A percentile compares a stretch with the other conserved stretches of the same genome.
Evolutionary conservation across 306 rosid species (phyloP).

Genomic region (Medicago lupulina): DNA sequence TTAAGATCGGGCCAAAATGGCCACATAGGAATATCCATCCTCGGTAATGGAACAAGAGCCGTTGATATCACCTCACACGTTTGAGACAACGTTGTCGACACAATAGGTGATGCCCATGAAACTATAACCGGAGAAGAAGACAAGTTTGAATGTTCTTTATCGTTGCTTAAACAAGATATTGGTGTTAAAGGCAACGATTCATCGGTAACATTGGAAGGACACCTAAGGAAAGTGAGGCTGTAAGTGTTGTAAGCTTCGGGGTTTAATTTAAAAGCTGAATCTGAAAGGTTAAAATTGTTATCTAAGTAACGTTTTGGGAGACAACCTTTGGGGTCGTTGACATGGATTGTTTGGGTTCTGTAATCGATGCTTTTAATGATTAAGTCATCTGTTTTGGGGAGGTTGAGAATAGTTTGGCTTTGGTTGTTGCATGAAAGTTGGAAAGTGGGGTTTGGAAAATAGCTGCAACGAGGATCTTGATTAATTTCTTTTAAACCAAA

Average conservation of each 20-base stretch:
- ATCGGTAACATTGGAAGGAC: slow-evolving; percentile 38
- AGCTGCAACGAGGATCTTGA: slow-evolving; percentile 27
- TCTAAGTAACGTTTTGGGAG: slow-evolving; percentile 27
- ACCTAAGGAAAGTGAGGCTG: slow-evolving; percentile 50
- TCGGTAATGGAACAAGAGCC: slow-evolving; percentile 39
- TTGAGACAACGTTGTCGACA: not conserved
- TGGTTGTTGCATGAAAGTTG: slow-evolving; percentile 20
- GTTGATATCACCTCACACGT: slow-evolving; percentile 44
- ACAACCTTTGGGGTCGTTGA: slow-evolving; percentile 43
- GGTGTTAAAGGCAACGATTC: not conserved
- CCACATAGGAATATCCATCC: slow-evolving; percentile 15
- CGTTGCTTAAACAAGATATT: slow-evolving; percentile 45
- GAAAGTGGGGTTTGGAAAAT: slow-evolving; percentile 30
- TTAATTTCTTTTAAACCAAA: slow-evolving; percentile 28
- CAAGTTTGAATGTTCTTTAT: not conserved
- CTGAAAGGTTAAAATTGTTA: not conserved
- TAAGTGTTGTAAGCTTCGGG: not conserved
- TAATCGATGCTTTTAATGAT: slow-evolving; percentile 12
- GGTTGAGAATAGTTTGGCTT: slow-evolving; percentile 23
- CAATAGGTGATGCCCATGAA: not conserved
- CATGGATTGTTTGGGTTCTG: slow-evolving; percentile 17
- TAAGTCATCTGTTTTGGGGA: slow-evolving; percentile 29
- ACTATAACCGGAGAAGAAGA: not conserved
- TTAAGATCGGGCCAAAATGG: slow-evolving; percentile 17
- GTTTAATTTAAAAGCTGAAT: slow-evolving; percentile 14